Evolutionary conservation across 2,329 filamentous ascomycete genomes (phyloP).

Genomic region (Aspergillus sp.): DNA sequence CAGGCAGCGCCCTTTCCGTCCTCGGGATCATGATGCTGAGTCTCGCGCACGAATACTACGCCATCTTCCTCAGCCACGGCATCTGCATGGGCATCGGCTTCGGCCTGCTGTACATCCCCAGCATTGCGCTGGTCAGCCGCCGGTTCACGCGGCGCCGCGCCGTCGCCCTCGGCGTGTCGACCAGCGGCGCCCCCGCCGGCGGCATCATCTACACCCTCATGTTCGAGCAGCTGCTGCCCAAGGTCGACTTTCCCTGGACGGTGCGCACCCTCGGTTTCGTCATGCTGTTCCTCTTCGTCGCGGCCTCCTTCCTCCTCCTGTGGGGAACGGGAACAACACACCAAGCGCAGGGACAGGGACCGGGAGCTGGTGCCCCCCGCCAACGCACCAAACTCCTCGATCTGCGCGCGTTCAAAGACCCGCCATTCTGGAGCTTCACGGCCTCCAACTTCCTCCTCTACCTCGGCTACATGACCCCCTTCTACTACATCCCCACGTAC

Average conservation of each 20-base stretch:
- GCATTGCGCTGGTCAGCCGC: background rate
- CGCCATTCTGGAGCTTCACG: slow-evolving; percentile 42
- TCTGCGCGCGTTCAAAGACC: slow-evolving; percentile 44
- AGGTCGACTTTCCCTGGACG: background rate
- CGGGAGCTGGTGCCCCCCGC: too few species aligned
- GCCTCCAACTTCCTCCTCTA: slow-evolving; percentile 37
- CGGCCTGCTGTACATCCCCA: background rate
- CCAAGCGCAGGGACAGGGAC: background rate
- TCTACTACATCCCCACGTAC: slow-evolving; percentile 41
- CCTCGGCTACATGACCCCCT: slow-evolving; percentile 50
- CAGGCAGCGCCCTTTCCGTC: slow-evolving; percentile 41
- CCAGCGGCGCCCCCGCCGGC: background rate
- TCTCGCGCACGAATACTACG: slow-evolving; percentile 21
- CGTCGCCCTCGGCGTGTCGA: background rate
- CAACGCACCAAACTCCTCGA: slow-evolving; percentile 40
- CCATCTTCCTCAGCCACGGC: background rate
- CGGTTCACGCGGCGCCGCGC: background rate
- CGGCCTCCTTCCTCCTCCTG: background rate
- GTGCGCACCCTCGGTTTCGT: background rate
- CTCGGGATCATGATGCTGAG: slow-evolving; percentile 37
- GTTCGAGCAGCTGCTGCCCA: background rate
- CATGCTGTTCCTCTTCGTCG: background rate
- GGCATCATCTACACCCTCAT: slow-evolving; percentile 1
- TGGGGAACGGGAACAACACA: background rate
- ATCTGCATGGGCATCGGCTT: background rate